phyloP scores from a whole-genome alignment of 495 filamentous ascomycete genomes.

The Aspergillus egyptiacus region DNA sequence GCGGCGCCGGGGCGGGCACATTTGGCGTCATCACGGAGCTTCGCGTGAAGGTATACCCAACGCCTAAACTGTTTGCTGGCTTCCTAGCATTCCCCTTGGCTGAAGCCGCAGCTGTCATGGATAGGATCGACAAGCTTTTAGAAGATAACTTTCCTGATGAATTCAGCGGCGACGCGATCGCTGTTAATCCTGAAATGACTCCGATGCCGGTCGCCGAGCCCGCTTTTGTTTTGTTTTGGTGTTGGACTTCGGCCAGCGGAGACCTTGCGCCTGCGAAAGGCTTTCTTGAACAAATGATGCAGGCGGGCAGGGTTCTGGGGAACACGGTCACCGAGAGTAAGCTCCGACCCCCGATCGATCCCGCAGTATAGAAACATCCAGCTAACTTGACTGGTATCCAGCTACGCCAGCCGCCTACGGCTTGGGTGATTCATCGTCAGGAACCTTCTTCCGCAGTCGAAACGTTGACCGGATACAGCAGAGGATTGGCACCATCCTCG shows the following conservation, averaged over 20 bases:
- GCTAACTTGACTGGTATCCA: constrained; percentile 11
- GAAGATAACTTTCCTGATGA: constrained; percentile 13
- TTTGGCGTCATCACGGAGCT: constrained; percentile 43
- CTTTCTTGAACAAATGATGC: constrained; percentile 12
- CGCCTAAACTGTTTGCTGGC: constrained; percentile 3
- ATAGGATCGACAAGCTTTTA: constrained; percentile 8
- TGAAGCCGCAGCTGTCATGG: constrained; percentile 14
- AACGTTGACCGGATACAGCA: constrained; percentile 9
- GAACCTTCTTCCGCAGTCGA: constrained; percentile 18
- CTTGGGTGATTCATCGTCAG: constrained; percentile 13
- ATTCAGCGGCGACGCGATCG: constrained; percentile 15
- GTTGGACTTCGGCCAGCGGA: too few species aligned
- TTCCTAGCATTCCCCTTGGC: constrained; percentile 10
- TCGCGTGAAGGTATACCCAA: constrained; percentile 34
- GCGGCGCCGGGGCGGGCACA: constrained; percentile 33
- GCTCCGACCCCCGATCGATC: constrained; percentile 1
- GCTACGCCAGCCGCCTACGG: constrained; percentile 13
- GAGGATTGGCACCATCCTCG: constrained; percentile 8
- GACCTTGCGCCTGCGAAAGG: too few species aligned
- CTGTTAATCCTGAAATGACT: constrained; percentile 11
- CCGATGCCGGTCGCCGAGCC: constrained; percentile 7
- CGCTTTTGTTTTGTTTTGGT: too few species aligned
- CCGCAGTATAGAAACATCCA: constrained; percentile 2
- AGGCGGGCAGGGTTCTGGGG: too few species aligned
- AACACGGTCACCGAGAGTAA: constrained; percentile 14